Evolutionary conservation across 768 basidiomycete species (phyloP), one percentile per base, ranked within the genome.

Genomic region (Hortiboletus flavorubellus): DNA sequence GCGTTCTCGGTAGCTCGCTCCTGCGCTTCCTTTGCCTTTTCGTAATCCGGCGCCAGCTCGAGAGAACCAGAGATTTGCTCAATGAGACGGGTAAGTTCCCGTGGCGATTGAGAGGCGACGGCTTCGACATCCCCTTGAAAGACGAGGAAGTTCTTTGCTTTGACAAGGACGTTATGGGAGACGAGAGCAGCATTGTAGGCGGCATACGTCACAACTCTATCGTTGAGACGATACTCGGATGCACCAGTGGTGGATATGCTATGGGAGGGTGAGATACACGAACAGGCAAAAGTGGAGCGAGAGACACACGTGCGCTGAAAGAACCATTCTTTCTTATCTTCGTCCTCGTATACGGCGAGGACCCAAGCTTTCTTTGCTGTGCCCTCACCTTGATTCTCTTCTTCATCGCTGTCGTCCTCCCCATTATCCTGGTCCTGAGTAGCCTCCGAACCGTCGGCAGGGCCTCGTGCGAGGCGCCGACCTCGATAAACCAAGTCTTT

Each of bases 91-190:
- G 95, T 81, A 21, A 98, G 83, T 62, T 96, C 94, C 55, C 86
- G 86, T 15, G 97, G 84, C 1, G 91, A 93, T 63, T 99, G 97
- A 3, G 91, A 91, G 1, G 97, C 97, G 34, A 99, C 92, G 2
- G 93, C 92, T 73, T 99, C 97, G 33, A 99, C 97, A 67, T 98
- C 97, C 49, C 97, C 97, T 68, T 99, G 97, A 76, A 99, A 98
- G 11, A 98, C 97, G 49, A 98, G 86, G 66, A 98, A 99, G 75
- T 98, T 98, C 77, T 98, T 98, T 12, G 97, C 97, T 74, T 97
- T 98, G 65, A 98, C 94, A 45, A 98, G 89, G 65, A 99, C 92
- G 65, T 98, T 97, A 64, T 97, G 94, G 8, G 80, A 76, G 53
- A 89, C 80, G 26, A 99, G 86, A 12, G 91, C 89, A 6, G 86